Evolutionary conservation across 192 early-diverging fungal species (phyloP).

Genomic region (Coemansia javaensis): DNA sequence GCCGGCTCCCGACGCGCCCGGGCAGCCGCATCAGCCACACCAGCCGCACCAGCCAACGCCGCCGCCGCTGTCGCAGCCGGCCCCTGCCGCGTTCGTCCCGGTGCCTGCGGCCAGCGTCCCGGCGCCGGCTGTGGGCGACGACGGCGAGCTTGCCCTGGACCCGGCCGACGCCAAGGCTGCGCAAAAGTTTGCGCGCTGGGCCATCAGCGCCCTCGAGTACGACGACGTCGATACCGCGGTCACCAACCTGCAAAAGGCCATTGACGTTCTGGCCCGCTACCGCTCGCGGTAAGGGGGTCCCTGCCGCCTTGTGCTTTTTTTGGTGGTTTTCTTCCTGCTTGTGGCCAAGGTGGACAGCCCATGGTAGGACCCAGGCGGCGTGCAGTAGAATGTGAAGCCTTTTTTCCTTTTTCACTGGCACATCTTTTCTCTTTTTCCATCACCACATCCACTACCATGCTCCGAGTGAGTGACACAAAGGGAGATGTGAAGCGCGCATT

Average conservation of each 20-base stretch:
- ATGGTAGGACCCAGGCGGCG: no score
- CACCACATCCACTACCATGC: no score
- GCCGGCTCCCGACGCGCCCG: neutral
- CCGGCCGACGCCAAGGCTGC: conserved; percentile 58
- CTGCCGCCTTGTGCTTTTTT: no score
- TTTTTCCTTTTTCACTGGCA: no score
- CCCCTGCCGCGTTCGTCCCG: conserved; percentile 30
- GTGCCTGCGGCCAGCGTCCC: conserved; percentile 33
- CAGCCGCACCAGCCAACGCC: no score
- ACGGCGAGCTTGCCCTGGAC: conserved; percentile 35
- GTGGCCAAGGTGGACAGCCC: no score
- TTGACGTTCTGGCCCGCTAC: conserved; percentile 43
- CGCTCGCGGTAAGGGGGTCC: no score
- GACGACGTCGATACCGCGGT: conserved; percentile 87
- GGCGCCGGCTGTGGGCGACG: neutral
- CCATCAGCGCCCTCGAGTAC: conserved; percentile 90
- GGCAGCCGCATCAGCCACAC: neutral
- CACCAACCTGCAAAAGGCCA: conserved; percentile 67
- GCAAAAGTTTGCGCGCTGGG: conserved; percentile 87
- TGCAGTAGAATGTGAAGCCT: no score
- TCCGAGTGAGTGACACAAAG: no score
- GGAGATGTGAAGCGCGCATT: no score
- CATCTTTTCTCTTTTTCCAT: no score
- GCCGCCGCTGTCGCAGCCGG: neutral
- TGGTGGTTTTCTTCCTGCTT: no score